These are phyloP conservation scores for Boletus vinaceobasis DNA, from an alignment of 768 basidiomycete species.

Conservation along the genomic window DNA sequence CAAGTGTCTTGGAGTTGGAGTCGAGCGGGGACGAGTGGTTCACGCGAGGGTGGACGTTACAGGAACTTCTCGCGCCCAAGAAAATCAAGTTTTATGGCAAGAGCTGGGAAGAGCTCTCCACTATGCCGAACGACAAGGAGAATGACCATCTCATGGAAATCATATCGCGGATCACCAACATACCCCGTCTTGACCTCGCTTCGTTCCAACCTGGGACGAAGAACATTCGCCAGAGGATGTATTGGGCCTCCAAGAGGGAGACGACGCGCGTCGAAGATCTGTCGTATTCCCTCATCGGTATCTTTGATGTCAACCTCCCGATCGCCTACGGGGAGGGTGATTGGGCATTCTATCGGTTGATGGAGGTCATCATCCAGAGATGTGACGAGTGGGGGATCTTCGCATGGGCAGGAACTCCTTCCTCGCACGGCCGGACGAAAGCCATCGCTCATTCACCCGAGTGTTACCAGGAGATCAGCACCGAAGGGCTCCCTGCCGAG, in stretches of 20 bases:
- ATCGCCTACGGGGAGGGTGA: conserved; percentile 16
- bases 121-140: conserved; percentile 6
- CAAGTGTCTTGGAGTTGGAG: not conserved
- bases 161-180: conserved; percentile 7
- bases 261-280: conserved; percentile 25
- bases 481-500: conserved; percentile 5
- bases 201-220: conserved; percentile 11
- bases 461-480: conserved; percentile 13
- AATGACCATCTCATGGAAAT: not conserved
- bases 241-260: conserved; percentile 22
- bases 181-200: conserved; percentile 7
- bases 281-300: conserved; percentile 25
- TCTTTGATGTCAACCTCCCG: conserved; percentile 21
- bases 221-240: conserved; percentile 14
- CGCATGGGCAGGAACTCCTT: conserved; percentile 20
- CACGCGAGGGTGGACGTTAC: conserved; percentile 12
- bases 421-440: conserved; percentile 7
- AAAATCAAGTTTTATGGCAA: conserved; percentile 9
- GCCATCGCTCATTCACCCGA: conserved; percentile 15
- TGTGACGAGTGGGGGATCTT: conserved; percentile 26
- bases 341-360: conserved; percentile 26
- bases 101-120: conserved; percentile 7
- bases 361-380: conserved; percentile 20
- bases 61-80: conserved; percentile 12
- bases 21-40: conserved; percentile 11